Evolutionary conservation across 768 basidiomycete genomes (phyloP).

Genomic region (Trametes punicea): DNA sequence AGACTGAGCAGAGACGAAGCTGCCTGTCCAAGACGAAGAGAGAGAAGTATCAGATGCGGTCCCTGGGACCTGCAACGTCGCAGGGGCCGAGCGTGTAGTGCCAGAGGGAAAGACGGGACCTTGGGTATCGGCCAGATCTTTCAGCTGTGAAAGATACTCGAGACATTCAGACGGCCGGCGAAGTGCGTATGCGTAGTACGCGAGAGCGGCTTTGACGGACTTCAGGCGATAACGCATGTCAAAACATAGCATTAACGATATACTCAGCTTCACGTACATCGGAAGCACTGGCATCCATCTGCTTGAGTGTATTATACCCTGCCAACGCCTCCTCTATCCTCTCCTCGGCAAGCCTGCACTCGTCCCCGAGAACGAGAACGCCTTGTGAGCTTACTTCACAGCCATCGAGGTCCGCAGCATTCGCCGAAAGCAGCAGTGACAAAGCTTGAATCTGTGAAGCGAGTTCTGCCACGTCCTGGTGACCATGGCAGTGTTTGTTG

Average conservation of each 20-base stretch:
- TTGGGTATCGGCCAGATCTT: slow-evolving; percentile 51
- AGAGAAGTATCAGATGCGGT: slow-evolving; percentile 36
- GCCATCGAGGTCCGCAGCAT: slow-evolving; percentile 49
- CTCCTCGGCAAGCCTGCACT: slow-evolving; percentile 55
- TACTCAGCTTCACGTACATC: slow-evolving; percentile 47
- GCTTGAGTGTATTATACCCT: slow-evolving; percentile 54
- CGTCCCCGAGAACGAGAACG: slow-evolving; percentile 47
- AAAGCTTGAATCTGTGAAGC: slow-evolving; percentile 66
- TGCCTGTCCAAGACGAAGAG: slow-evolving; percentile 48
- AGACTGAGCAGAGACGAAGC: slow-evolving; percentile 42
- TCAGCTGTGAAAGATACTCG: slow-evolving; percentile 50
- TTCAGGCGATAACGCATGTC: slow-evolving; percentile 29
- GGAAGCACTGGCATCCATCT: slow-evolving; percentile 45
- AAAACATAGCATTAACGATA: neutral
- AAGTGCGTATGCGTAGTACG: slow-evolving; percentile 79
- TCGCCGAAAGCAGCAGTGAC: slow-evolving; percentile 44
- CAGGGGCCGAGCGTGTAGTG: slow-evolving; percentile 38
- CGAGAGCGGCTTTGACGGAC: slow-evolving; percentile 66
- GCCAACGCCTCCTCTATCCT: slow-evolving; percentile 52
- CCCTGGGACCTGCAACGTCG: slow-evolving; percentile 36
- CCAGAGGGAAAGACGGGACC: slow-evolving; percentile 47
- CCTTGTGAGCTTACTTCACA: slow-evolving; percentile 33
- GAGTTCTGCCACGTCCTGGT: slow-evolving; percentile 57
- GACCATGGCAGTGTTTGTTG: slow-evolving; percentile 75
- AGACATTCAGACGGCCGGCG: slow-evolving; percentile 65